Evolutionary conservation across 1,284 basidiomycete species (phyloP).

Genomic region (Trametes pubescens): DNA sequence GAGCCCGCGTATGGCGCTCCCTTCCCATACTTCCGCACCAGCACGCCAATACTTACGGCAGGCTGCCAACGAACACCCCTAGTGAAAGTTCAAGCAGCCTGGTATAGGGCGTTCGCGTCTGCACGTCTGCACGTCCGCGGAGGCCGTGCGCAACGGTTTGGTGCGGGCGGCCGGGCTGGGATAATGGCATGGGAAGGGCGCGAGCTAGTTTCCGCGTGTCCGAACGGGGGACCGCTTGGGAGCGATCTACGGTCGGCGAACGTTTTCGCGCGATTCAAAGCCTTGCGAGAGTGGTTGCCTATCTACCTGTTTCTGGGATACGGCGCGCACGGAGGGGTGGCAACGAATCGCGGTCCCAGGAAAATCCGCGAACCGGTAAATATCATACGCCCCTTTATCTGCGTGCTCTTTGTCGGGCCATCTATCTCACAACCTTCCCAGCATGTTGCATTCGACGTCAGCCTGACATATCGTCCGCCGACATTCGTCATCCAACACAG

Average conservation of each 20-base stretch:
- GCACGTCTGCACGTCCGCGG: neutral
- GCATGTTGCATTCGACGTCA: neutral
- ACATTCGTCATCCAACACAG: conserved; percentile 1
- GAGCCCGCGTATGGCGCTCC: conserved; percentile 2
- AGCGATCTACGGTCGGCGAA: conserved; percentile 9
- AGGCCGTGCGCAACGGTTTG: conserved; percentile 1
- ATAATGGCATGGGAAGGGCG: neutral
- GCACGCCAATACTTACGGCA: conserved; percentile 16
- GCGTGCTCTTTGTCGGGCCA: neutral
- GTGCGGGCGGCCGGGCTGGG: neutral
- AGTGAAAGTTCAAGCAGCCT: conserved; percentile 1
- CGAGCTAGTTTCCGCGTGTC: conserved; percentile 2
- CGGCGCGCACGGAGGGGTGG: neutral
- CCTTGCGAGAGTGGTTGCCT: neutral
- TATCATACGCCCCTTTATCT: neutral
- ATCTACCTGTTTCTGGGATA: neutral
- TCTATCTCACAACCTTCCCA: neutral
- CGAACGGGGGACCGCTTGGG: neutral
- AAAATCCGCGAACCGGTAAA: neutral
- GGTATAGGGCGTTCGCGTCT: conserved; percentile 3
- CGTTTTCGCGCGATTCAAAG: neutral
- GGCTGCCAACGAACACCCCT: conserved; percentile 11
- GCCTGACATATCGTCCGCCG: neutral
- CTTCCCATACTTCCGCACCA: conserved; percentile 8
- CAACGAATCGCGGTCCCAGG: neutral